These are phyloP conservation scores for Paraglomus brasilianum DNA, from an alignment of 192 early-diverging fungal genomes.

Conservation along the genomic window DNA sequence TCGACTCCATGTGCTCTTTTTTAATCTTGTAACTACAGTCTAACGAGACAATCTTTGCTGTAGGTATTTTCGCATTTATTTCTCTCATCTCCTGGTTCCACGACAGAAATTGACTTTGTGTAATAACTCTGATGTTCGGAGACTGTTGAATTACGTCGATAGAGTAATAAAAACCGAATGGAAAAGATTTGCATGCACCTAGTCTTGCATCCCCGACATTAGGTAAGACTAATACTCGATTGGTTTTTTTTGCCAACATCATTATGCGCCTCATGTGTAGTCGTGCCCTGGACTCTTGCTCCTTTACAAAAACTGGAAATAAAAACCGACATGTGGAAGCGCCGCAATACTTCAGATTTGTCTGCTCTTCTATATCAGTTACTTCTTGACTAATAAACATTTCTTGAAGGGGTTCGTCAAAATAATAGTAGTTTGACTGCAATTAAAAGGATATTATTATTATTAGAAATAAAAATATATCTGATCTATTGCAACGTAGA, in stretches of 20 bases:
- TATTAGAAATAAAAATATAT: too few relatives aligned
- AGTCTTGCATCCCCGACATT: slow-evolving; percentile 1
- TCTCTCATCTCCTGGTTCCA: background rate
- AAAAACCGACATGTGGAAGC: slow-evolving; percentile 7
- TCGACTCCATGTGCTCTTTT: too few relatives aligned
- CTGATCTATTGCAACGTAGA: too few relatives aligned
- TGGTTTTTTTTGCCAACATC: background rate
- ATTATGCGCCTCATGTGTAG: background rate
- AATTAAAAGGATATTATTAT: too few relatives aligned
- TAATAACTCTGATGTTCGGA: slow-evolving; percentile 9
- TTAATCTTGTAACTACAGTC: too few relatives aligned
- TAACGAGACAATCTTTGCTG: too few relatives aligned
- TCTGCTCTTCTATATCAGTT: background rate
- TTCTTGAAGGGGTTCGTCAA: too few relatives aligned
- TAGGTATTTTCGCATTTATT: background rate
- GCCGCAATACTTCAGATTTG: slow-evolving; percentile 26
- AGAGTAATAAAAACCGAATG: slow-evolving; percentile 23
- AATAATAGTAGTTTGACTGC: too few relatives aligned
- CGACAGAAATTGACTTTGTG: background rate
- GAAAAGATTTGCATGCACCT: background rate
- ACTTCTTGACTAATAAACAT: too few relatives aligned
- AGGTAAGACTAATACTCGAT: background rate
- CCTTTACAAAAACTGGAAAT: slow-evolving; percentile 1
- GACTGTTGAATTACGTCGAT: background rate
- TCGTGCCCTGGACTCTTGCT: background rate